Base-by-base conservation (phyloP, 1,139 yeast genomes). In the Taphrina pruni region DNA sequence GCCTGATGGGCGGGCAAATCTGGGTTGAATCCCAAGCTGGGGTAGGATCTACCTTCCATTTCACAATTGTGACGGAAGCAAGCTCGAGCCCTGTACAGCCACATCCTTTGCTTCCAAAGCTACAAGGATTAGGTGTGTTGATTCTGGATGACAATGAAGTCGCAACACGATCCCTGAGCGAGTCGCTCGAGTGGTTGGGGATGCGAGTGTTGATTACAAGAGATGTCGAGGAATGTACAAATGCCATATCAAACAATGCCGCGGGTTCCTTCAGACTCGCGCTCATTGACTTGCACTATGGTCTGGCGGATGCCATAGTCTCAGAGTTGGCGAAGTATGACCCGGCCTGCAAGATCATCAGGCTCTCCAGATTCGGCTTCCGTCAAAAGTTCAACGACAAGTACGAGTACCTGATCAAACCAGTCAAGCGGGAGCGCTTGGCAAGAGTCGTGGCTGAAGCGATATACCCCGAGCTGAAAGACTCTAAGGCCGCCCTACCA, bases 1-100 rank as follows among this genome's bases (percentile, higher is more conserved):
- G 85, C 69, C 75, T 85, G 46, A 86, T 86, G 88, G 87, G 86
- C 46, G 88, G 88, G 0, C 78, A 78, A 7, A 78, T 86, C 46
- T 79, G 83, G 3, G 85, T 85, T 74, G 85, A 84, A 41, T 84
- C 87, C 73, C 76, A 74, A 11, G 86, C 84, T 73, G 85, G 85
- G 1, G 76, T 77, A 43, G 88, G 89, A 0, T 83, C 87, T 1
- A 82, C 83, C 0, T 86, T 86, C 71, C 79, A 78, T 72, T 83
- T 86, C 71, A 77, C 79, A 1, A 72, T 73, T 8, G 56, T 54
- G 36, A 55, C 68, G 9, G 32, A 65, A 32, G 62, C 55, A 12
- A 48, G 20, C 11, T n/a, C 41, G 39, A 39, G 26, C 7, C 51
- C 62, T 8, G 36, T 32, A 5, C n/a, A 9, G n/a, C 57, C 57